Conservation (phyloP, 768 basidiomycete genomes). For the Podaxis sp. region DNA sequence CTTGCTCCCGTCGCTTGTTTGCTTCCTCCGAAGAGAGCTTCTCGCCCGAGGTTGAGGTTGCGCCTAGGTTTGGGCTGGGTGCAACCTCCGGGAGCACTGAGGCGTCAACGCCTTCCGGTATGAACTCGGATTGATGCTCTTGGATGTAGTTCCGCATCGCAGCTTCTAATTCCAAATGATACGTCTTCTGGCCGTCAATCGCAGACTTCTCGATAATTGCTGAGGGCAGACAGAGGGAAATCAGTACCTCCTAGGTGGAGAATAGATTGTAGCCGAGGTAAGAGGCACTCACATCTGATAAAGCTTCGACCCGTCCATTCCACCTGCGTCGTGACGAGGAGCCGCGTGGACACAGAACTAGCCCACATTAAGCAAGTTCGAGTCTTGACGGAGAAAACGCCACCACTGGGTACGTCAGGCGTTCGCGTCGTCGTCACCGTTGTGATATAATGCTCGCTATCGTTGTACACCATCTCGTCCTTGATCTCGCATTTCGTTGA, state of each 20-base stretch:
- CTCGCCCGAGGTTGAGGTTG: constrained; percentile 14
- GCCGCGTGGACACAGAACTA: constrained; percentile 66
- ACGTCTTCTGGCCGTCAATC: constrained; percentile 88
- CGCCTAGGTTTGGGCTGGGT: constrained; percentile 14
- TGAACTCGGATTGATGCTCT: constrained; percentile 86
- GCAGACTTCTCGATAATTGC: constrained; percentile 92
- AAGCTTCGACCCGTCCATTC: constrained; percentile 98
- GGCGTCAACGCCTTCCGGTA: constrained; percentile 75
- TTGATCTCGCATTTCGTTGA: constrained; percentile 94
- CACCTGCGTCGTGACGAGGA: constrained; percentile 87
- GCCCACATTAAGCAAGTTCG: constrained; percentile 96
- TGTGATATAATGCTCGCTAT: constrained; percentile 80
- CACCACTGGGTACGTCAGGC: constrained; percentile 93
- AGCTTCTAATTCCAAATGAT: constrained; percentile 79
- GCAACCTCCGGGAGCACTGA: constrained; percentile 31
- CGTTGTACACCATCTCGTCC: constrained; percentile 78
- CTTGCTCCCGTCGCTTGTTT: constrained; percentile 64
- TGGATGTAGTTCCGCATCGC: constrained; percentile 88
- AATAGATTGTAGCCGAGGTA: background rate
- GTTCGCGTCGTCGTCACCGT: constrained; percentile 89
- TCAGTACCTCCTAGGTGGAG: background rate
- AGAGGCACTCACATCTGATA: constrained; percentile 69
- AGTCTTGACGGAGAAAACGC: constrained; percentile 92
- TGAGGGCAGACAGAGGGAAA: constrained; percentile 25
- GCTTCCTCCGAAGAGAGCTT: constrained; percentile 33